Conservation (phyloP, 2,329 filamentous ascomycete genomes). For the Penicillium sclerotiorum region DNA sequence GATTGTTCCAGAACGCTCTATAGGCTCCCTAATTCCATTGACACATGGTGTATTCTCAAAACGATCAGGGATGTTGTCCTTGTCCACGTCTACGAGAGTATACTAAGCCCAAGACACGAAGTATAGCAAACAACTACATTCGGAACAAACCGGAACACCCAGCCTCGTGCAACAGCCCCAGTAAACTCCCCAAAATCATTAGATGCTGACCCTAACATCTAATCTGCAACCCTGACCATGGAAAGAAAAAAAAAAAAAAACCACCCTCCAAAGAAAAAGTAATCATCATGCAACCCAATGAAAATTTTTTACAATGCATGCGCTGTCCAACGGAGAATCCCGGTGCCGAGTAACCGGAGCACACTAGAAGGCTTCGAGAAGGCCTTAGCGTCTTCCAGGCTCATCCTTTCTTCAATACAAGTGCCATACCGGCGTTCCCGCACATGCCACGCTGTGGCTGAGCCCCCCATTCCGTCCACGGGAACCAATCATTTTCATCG, state of each 20-base stretch:
- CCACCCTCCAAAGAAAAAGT: background rate
- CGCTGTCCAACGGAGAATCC: constrained; percentile 13
- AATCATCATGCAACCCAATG: constrained; percentile 3
- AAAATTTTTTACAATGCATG: background rate
- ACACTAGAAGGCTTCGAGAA: constrained; percentile 23
- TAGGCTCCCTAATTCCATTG: background rate
- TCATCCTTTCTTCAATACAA: constrained; percentile 8
- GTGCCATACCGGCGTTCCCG: constrained; percentile 2
- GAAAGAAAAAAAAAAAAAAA: too few species aligned
- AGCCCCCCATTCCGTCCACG: constrained; percentile 6
- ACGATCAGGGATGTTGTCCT: too few species aligned
- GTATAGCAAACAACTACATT: background rate
- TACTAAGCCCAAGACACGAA: constrained; percentile 1
- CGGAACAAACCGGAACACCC: constrained; percentile 1
- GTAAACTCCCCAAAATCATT: background rate
- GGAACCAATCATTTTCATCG: constrained; percentile 21
- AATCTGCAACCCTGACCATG: too few species aligned
- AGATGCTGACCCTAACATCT: background rate
- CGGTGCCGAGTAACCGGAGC: constrained; percentile 17
- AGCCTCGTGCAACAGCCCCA: background rate
- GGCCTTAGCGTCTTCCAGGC: constrained; percentile 9
- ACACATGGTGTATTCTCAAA: too few species aligned
- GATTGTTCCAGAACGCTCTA: constrained; percentile 6
- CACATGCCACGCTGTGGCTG: constrained; percentile 21
- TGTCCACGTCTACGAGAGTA: too few species aligned